Base-by-base conservation (phyloP, 257 asterid species). In the Nicotiana tabacum region DNA sequence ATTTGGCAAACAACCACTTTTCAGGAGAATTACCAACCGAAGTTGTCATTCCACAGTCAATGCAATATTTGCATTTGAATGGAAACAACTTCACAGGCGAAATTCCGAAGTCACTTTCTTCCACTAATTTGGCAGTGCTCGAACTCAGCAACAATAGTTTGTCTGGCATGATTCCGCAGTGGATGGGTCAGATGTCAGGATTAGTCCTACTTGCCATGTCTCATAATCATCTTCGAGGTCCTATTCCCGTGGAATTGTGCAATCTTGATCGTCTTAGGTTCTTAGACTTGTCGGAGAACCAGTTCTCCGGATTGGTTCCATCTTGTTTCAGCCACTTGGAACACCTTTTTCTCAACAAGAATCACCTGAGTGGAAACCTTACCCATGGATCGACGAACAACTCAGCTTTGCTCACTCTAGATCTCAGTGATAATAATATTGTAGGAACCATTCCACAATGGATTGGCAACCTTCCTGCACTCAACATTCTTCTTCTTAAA, bases 1-100 rank as follows among this genome's bases (percentile, higher is more conserved):
- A 76, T 6, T 13, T 85, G 16, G 77, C 87, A 27, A 39, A 51
- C 32, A 85, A 81, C 43, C 24, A 64, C 24, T 76, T 85, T 12
- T 81, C 80, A 13, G 85, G 80, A 10, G 62, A 35, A 33, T 35
- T 74, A 35, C 84, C 84, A 15, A 32, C 29, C 18, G 5, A 82
- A 81, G 39, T 13, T 81, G 21, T 29, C 15, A n/a, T 30, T 8
- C 58, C 76, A n/a, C 9, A 9, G 32, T 48, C 48, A 13, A 57
- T 84, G 53, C 6, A 10, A 18, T 33, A 6, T 24, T 21, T 84
- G 29, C 64, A 65, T 74, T 58, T 81, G 21, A 46, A 62, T 30
- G 17, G 67, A 5, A 85, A 77, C 39, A 67, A 65, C 18, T 58
- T 85, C 27, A 60, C 79, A 2, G 83, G 83, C 8, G 16, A 69